phyloP scores from a whole-genome alignment of 2,329 filamentous ascomycete genomes.

The Fusarium sp. region DNA sequence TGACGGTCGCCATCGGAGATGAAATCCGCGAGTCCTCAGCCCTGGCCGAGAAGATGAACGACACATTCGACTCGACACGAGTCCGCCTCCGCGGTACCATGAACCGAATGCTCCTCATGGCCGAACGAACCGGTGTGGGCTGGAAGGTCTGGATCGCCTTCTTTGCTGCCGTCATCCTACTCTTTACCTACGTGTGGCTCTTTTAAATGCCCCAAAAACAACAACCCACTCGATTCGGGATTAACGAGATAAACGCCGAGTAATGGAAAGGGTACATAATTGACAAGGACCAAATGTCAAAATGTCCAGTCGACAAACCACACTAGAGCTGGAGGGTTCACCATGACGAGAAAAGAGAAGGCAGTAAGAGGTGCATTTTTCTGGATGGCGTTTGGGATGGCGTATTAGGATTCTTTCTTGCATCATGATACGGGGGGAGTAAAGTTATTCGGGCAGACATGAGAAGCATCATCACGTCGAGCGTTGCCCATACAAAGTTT shows the following conservation, averaged over 20 bases:
- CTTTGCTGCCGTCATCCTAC: constrained; percentile 81
- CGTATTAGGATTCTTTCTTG: constrained; percentile 21
- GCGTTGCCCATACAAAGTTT: constrained; percentile 36
- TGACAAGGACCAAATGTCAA: not conserved
- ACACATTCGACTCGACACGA: constrained; percentile 88
- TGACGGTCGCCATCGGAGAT: constrained; percentile 92
- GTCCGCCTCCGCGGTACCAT: constrained; percentile 88
- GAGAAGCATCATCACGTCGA: constrained; percentile 23
- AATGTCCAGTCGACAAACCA: not conserved
- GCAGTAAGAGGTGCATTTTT: constrained; percentile 28
- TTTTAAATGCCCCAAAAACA: constrained; percentile 62
- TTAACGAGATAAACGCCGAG: not conserved
- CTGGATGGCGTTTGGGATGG: constrained; percentile 40
- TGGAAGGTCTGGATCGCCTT: constrained; percentile 96
- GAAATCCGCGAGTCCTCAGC: constrained; percentile 93
- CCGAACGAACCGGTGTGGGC: constrained; percentile 90
- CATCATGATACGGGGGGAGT: constrained; percentile 25
- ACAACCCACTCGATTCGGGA: not conserved
- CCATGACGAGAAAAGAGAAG: not conserved
- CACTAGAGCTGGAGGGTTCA: not conserved
- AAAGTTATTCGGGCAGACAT: constrained; percentile 9
- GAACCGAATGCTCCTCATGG: constrained; percentile 97
- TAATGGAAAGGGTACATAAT: not conserved
- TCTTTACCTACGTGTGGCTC: constrained; percentile 95
- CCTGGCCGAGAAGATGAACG: constrained; percentile 95